These are phyloP conservation scores for Toxicodendron radicans DNA, from an alignment of 345 rosid genomes.

Conservation along the genomic window DNA sequence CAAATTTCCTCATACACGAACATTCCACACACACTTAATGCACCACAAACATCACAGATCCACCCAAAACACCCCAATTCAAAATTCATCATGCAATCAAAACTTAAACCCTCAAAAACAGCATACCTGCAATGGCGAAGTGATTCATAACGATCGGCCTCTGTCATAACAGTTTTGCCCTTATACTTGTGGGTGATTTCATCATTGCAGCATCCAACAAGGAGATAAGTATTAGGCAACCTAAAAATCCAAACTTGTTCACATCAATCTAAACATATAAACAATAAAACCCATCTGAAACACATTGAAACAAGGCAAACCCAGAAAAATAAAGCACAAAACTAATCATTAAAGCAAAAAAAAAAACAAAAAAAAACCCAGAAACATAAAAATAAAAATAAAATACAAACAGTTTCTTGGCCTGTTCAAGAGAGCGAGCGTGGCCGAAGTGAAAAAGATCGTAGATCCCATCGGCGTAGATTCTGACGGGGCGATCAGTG, in stretches of 20 bases:
- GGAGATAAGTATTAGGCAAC: constrained; percentile 75
- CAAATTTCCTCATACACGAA: neutral
- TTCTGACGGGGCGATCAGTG: constrained; percentile 65
- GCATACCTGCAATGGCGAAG: constrained; percentile 96
- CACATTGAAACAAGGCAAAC: neutral
- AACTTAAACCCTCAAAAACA: neutral
- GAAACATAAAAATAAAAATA: constrained; percentile 2
- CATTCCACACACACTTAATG: neutral
- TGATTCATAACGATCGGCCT: constrained; percentile 80
- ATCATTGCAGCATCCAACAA: constrained; percentile 93
- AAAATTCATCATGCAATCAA: neutral
- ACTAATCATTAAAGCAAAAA: neutral
- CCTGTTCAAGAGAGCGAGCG: constrained; percentile 95
- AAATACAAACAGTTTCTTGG: constrained; percentile 70
- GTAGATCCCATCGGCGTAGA: constrained; percentile 98
- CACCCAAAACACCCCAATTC: no score
- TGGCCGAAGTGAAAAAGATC: constrained; percentile 98
- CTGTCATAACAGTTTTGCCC: constrained; percentile 93
- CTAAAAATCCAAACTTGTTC: constrained; percentile 29
- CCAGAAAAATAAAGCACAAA: constrained; percentile 14
- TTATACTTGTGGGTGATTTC: constrained; percentile 78
- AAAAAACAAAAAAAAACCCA: neutral
- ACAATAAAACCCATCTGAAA: neutral
- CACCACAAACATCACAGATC: neutral
- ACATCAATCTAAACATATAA: neutral